Evolutionary conservation across 2,329 filamentous ascomycete genomes (phyloP).

Genomic region (Colletotrichum viniferum): DNA sequence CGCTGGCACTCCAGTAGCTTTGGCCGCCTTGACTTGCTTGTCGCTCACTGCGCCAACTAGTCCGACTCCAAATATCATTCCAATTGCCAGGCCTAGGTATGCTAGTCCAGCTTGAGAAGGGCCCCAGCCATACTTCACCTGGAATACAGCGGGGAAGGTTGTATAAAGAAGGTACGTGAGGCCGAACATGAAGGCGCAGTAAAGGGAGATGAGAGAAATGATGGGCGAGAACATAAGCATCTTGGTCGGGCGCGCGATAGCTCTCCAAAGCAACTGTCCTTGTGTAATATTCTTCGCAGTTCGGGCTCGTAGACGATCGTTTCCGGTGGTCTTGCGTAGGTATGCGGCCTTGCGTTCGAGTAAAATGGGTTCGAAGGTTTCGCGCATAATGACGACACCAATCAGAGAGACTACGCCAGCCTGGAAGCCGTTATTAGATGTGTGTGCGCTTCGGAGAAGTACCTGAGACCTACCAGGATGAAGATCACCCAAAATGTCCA

Average conservation of each 20-base stretch:
- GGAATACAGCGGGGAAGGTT: conserved; percentile 52
- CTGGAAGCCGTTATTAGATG: conserved; percentile 24
- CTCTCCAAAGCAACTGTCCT: conserved; percentile 43
- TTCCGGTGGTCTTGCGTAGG: conserved; percentile 57
- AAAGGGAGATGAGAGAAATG: conserved; percentile 43
- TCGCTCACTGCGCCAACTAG: background rate
- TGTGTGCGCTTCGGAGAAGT: background rate
- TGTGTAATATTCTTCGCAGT: conserved; percentile 40
- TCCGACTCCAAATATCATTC: background rate
- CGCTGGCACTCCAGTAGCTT: background rate
- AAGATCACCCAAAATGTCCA: conserved; percentile 55
- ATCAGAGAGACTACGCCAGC: conserved; percentile 37
- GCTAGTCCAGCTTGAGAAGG: conserved; percentile 23
- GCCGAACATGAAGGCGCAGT: conserved; percentile 50
- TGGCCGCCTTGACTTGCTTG: background rate
- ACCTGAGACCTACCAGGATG: conserved; percentile 30
- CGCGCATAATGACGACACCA: conserved; percentile 44
- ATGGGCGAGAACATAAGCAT: conserved; percentile 52
- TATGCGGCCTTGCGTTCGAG: conserved; percentile 44
- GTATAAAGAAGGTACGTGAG: conserved; percentile 57
- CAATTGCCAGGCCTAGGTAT: conserved; percentile 5
- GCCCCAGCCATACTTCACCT: conserved; percentile 39
- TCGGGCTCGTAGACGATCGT: conserved; percentile 57
- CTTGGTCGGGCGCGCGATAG: conserved; percentile 52
- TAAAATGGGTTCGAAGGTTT: conserved; percentile 54